Evolutionary conservation across 352 stramenopile species (phyloP), one percentile per base, ranked within the genome.

Genomic region (Blastocystis sp.): DNA sequence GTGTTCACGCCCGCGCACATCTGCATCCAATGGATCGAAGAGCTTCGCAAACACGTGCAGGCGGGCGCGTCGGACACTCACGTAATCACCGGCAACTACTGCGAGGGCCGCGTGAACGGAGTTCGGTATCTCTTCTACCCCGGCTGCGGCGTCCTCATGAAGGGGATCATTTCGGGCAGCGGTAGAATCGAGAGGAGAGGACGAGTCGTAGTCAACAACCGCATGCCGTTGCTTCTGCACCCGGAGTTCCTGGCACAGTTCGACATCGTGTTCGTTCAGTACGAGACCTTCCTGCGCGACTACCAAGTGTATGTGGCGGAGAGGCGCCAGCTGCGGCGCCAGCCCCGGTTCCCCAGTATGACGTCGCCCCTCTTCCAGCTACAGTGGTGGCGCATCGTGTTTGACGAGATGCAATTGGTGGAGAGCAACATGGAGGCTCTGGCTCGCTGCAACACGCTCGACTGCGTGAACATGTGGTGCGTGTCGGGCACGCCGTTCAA

Each of bases 401-500:
- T 81, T n/a, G 69, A 81, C 42, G 69, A 81, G n/a, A 57, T 81
- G 42, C 69, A 81, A 21, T 44, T 81, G 8, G 46, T 81, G 16
- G 69, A 81, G 29, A 44, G 16, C 18, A 63, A 21, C 0, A 46
- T 24, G 24, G 4, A 42, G 27, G n/a, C 49, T n/a, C 51, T 81
- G 9, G 18, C 24, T 0, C 32, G 69, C 29, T 81, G 69, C 63
- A 4, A 27, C 29, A 3, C 46, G n/a, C 44, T 81, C 6, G 14
- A 61, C 14, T 32, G 38, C 8, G 48, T 48, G 1, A 63, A 81
- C 24, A 29, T 81, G 24, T 81, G 69, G 69, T 81, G 69, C 3
- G 48, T 81, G 29, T 81, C 69, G 9, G 69, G 69, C 29, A 81
- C 69, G 29, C 69, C 69, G 53, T 81, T 81, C 42, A 81, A 81